Conservation (phyloP, 148 eudicot species). For the Nyssa sinensis region DNA sequence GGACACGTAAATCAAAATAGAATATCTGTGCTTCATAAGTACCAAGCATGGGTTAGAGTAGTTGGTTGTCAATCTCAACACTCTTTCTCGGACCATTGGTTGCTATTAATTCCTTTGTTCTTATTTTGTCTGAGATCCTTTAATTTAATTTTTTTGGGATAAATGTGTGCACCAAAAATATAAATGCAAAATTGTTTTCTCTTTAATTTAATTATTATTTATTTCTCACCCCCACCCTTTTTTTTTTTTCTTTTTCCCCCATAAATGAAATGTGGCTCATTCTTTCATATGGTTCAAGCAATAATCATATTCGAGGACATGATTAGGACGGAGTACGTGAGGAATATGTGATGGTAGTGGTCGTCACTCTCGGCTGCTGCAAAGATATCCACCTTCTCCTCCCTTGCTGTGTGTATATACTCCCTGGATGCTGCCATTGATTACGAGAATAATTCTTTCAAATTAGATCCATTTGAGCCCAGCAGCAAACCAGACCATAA, state of each 20-base stretch:
- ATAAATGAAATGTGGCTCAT: background rate
- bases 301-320: constrained; percentile 63
- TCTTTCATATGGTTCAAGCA: constrained; percentile 67
- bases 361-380: constrained; percentile 74
- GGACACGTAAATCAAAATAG: too few species aligned
- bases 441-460: constrained; percentile 37
- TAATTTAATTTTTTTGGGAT: background rate
- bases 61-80: background rate
- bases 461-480: constrained; percentile 20
- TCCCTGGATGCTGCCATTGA: constrained; percentile 62
- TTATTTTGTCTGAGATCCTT: background rate
- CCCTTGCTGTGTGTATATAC: constrained; percentile 66
- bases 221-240: too few species aligned
- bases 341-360: constrained; percentile 74
- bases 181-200: background rate
- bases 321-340: constrained; percentile 64
- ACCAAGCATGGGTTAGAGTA: too few species aligned
- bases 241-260: background rate
- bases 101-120: background rate
- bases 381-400: constrained; percentile 56
- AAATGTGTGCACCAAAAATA: background rate
- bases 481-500: constrained; percentile 31
- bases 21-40: too few species aligned
- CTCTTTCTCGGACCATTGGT: background rate
- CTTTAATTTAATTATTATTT: too few species aligned